Evolutionary conservation across 169 alveolate genomes (phyloP).

Genomic region (Plasmodium vinckei): DNA sequence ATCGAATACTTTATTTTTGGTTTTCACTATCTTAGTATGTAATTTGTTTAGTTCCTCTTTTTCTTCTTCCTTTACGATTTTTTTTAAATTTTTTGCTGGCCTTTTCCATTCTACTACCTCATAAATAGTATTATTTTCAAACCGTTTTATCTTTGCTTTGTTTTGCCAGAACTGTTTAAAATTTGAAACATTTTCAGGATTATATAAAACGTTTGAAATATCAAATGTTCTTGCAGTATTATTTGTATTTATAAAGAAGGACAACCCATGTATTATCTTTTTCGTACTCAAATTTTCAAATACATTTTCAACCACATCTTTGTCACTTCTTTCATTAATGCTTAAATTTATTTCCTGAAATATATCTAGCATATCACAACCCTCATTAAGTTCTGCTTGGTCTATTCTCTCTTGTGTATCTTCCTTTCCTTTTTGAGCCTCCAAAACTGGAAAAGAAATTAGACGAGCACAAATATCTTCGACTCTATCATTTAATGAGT

Average conservation of each 20-base stretch:
- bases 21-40: neutral
- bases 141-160: slow-evolving; percentile 26
- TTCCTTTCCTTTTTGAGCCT: neutral
- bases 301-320: neutral
- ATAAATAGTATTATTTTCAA: slow-evolving; percentile 61
- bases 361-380: neutral
- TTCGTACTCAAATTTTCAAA: neutral
- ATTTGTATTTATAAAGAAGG: slow-evolving; percentile 40
- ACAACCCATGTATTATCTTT: slow-evolving; percentile 8
- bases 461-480: slow-evolving; percentile 23
- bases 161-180: slow-evolving; percentile 41
- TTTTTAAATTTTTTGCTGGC: slow-evolving; percentile 7
- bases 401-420: neutral
- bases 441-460: neutral
- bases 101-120: slow-evolving; percentile 38
- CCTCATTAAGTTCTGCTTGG: too few relatives aligned
- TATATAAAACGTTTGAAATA: slow-evolving; percentile 1
- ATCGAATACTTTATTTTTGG: slow-evolving; percentile 12
- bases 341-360: neutral
- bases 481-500: slow-evolving; percentile 16
- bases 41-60: neutral
- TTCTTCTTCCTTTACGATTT: neutral
- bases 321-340: too few relatives aligned
- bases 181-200: slow-evolving; percentile 22
- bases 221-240: slow-evolving; percentile 16